A percentile compares a stretch with the other conserved stretches of the same genome.
Conservation (phyloP, 805 yeast species). For the Metschnikowia rubicola region DNA sequence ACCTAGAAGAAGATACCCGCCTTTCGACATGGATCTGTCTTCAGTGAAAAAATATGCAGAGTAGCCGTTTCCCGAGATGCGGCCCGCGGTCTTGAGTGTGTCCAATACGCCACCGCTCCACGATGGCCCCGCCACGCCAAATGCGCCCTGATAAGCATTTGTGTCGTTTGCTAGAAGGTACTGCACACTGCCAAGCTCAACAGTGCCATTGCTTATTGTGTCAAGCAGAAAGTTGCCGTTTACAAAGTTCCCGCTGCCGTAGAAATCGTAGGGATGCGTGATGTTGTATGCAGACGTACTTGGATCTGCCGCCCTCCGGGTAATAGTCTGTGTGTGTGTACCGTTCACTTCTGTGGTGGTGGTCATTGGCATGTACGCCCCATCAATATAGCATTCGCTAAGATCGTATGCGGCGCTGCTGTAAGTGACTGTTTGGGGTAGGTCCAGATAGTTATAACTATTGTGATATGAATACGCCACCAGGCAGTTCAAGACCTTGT, state of each 20-base stretch:
- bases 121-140: constrained; percentile 34
- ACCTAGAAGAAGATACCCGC: constrained; percentile 52
- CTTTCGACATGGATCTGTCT: constrained; percentile 9
- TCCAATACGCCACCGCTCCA: constrained; percentile 29
- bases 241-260: constrained; percentile 27
- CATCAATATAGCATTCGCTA: constrained; percentile 28
- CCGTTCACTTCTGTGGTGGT: constrained; percentile 9
- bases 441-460: not conserved
- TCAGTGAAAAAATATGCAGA: constrained; percentile 29
- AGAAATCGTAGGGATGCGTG: constrained; percentile 28
- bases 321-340: constrained; percentile 8
- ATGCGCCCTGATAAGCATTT: constrained; percentile 27
- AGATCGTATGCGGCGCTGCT: constrained; percentile 22
- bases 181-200: constrained; percentile 20
- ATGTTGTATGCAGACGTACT: constrained; percentile 13
- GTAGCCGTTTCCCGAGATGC: constrained; percentile 31
- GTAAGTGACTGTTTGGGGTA: constrained; percentile 16
- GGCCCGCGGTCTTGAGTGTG: constrained; percentile 16
- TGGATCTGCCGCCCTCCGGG: constrained; percentile 14
- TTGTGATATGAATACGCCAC: constrained; percentile 11
- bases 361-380: constrained; percentile 19
- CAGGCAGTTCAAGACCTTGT: constrained; percentile 24
- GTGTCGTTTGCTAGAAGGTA: constrained; percentile 27
- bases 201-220: not conserved
- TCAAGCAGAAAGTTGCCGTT: constrained; percentile 22